Percentiles rank a stretch among this genome's conserved stretches.
Conservation (phyloP, 2,329 filamentous ascomycete genomes). For the Aspergillus nomiae region DNA sequence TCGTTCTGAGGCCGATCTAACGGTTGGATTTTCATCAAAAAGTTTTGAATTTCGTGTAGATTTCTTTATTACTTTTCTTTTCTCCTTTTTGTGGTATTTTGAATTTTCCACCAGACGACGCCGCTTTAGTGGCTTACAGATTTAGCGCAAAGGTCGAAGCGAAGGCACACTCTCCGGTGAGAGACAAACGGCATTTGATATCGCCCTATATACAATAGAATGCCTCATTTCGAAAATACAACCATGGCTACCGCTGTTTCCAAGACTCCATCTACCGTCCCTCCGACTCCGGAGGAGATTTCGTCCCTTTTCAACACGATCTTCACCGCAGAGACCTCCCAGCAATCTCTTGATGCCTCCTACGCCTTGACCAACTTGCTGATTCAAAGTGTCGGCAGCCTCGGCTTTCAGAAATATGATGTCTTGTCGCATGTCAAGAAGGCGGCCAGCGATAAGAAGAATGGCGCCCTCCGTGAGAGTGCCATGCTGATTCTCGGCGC, state of each 20-base stretch:
- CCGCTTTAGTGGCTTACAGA: neutral
- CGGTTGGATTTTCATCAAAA: constrained; percentile 5
- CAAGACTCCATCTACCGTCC: constrained; percentile 47
- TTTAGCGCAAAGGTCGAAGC: neutral
- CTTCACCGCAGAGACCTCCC: constrained; percentile 69
- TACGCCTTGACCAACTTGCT: constrained; percentile 67
- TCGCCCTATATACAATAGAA: constrained; percentile 30
- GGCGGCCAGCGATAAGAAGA: constrained; percentile 92
- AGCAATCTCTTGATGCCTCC: constrained; percentile 67
- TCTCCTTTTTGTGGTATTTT: constrained; percentile 2
- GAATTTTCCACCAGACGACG: neutral
- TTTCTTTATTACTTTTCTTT: constrained; percentile 7
- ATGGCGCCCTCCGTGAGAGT: constrained; percentile 78
- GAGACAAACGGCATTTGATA: neutral
- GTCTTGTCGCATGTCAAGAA: constrained; percentile 68
- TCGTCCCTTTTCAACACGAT: constrained; percentile 65
- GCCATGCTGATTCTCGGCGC: constrained; percentile 94
- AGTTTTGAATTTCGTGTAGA: constrained; percentile 6
- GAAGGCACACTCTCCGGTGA: neutral
- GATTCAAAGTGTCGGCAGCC: constrained; percentile 65
- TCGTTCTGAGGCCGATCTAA: neutral
- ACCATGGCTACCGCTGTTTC: constrained; percentile 51
- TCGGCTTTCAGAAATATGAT: constrained; percentile 63
- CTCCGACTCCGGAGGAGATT: constrained; percentile 68
- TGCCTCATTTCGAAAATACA: constrained; percentile 50